These are phyloP conservation scores for Yamadazyma epiphylla DNA, from an alignment of 1,139 yeast species.

Conservation along the genomic window DNA sequence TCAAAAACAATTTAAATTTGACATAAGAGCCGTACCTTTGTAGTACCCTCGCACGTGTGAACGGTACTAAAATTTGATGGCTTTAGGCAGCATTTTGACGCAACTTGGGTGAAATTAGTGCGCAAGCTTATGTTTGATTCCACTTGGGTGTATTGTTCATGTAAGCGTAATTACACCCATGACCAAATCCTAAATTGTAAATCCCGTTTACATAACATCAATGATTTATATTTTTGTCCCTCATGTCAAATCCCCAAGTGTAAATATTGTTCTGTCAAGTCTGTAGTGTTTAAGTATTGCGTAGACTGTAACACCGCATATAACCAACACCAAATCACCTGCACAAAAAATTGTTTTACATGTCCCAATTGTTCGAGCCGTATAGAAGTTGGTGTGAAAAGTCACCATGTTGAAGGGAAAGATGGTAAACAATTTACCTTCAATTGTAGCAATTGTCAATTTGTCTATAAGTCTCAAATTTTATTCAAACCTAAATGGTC, in stretches of 20 bases:
- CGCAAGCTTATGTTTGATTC: too few relatives aligned
- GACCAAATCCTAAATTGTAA: slow-evolving; percentile 1
- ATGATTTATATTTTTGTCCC: slow-evolving; percentile 35
- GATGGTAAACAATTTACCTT: slow-evolving; percentile 34
- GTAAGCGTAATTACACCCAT: too few relatives aligned
- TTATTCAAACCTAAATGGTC: slow-evolving; percentile 35
- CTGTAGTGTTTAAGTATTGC: slow-evolving; percentile 30
- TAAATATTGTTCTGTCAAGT: slow-evolving; percentile 20
- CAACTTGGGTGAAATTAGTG: too few relatives aligned
- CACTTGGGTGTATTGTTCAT: too few relatives aligned
- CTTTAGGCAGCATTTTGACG: too few relatives aligned
- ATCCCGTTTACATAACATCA: slow-evolving; percentile 6
- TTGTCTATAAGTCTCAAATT: slow-evolving; percentile 22
- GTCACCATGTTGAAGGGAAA: slow-evolving; percentile 13
- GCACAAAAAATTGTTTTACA: slow-evolving; percentile 36
- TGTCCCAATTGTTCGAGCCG: slow-evolving; percentile 35
- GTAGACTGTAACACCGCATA: slow-evolving; percentile 35
- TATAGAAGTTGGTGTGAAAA: slow-evolving; percentile 22
- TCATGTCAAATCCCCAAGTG: slow-evolving; percentile 32
- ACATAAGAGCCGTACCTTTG: too few relatives aligned
- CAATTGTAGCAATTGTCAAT: slow-evolving; percentile 29
- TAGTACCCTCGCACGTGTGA: too few relatives aligned
- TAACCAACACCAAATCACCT: slow-evolving; percentile 19
- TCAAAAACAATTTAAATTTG: too few relatives aligned
- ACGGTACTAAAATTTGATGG: too few relatives aligned